These are phyloP conservation scores for Solanum acaule DNA, from an alignment of 257 asterid species.

Conservation along the genomic window DNA sequence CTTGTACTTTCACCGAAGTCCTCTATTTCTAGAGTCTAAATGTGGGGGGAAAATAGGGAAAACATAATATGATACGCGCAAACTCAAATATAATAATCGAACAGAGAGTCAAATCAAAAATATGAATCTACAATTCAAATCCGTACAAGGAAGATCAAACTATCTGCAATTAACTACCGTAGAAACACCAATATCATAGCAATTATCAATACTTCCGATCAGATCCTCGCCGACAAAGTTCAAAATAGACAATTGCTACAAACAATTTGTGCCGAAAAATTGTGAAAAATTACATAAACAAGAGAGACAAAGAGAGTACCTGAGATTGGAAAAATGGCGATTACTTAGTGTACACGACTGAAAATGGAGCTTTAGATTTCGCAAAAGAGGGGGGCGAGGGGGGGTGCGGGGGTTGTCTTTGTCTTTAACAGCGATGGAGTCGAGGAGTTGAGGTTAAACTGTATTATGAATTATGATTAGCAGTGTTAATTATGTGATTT, in stretches of 20 bases:
- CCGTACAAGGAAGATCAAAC: not conserved
- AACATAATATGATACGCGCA: not conserved
- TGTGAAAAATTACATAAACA: not conserved
- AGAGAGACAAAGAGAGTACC: slow-evolving; percentile 1
- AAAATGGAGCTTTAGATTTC: not conserved
- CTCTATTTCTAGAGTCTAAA: not conserved
- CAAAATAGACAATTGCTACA: not conserved
- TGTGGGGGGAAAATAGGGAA: not conserved
- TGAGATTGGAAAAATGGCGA: not conserved
- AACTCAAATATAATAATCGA: not conserved
- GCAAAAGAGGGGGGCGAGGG: not conserved
- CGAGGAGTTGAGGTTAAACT: not conserved
- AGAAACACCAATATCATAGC: not conserved
- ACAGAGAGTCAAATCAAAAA: not conserved
- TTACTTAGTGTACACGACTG: not conserved
- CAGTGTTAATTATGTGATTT: not conserved
- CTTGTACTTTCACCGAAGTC: not conserved
- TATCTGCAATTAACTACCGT: not conserved
- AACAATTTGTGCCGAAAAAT: not conserved
- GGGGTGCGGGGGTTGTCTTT: fast-evolving
- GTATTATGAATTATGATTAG: not conserved
- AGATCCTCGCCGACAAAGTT: not conserved
- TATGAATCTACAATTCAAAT: not conserved
- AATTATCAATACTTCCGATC: not conserved
- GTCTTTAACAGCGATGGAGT: not conserved